Base-by-base conservation (phyloP, 2,329 filamentous ascomycete species). In the Pestalotiopsis sp. region DNA sequence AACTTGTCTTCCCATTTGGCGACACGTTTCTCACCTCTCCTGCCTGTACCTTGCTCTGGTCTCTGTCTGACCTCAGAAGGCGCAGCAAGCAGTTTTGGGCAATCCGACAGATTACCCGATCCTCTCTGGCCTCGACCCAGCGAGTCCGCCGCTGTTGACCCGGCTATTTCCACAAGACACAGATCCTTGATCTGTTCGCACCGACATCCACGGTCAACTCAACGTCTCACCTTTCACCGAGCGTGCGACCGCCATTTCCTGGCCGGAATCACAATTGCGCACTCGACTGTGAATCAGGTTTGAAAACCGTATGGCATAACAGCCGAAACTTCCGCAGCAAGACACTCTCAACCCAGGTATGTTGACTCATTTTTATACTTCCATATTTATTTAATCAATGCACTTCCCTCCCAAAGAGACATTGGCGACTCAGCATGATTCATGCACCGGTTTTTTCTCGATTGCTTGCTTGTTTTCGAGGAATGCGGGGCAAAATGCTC, bases 401-500 rank as follows among this genome's bases (percentile, higher is more conserved):
- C 45, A 52, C 45, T 52, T 52, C 45, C 45, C 20, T 52, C 20
- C 45, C 41, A 4, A 45, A 45, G 41, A 45, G 41, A 45, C 41
- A n/a, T 11, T 20, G 17, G 20, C 45, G 45, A 52, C 45, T 52
- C 45, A 52, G 45, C 45, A 52, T 52, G 45, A 52, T n/a, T 52
- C 45, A 52, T 52, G 45, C 45, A n/a, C 7, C 17, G 14, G 45
- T n/a, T 52, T 17, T n/a, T 17, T 17, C 45, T 52, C 45, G 45
- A 62, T 69, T 23, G 64, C 45, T 65, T 69, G 66, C 64, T 61
- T 67, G 57, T 65, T 58, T 57, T 63, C 58, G 70, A 66, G 67
- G 71, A 69, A 61, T 75, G 76, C 76, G 75, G 75, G 75, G 76
- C 76, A 39, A 68, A 69, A 56, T 64, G 66, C 66, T 62, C 69